phyloP scores from a whole-genome alignment of 371 early-diverging fungal genomes.

The Mortierella sp. region DNA sequence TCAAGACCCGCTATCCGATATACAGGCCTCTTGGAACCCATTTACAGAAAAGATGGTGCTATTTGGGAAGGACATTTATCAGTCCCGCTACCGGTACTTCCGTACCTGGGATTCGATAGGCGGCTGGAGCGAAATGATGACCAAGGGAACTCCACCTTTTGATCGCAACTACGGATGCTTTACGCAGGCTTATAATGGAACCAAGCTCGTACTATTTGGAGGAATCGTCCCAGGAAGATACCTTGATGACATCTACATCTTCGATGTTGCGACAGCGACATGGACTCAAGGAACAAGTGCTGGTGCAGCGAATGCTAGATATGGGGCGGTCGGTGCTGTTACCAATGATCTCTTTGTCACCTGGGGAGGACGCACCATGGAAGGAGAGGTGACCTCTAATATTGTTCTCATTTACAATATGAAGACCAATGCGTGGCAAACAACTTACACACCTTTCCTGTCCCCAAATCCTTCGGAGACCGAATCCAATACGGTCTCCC shows the following conservation, averaged over 20 bases:
- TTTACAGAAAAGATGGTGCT: background rate
- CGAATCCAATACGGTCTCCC: too few species aligned
- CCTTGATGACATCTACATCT: conserved; percentile 15
- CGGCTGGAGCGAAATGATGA: background rate
- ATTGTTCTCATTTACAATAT: conserved; percentile 11
- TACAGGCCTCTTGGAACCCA: background rate
- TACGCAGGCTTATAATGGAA: conserved; percentile 1
- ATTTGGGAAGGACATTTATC: background rate
- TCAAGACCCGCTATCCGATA: background rate
- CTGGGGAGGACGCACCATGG: conserved; percentile 5
- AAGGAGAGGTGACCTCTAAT: background rate
- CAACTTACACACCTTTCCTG: too few species aligned
- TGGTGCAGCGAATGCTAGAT: background rate
- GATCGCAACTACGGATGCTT: conserved; percentile 8
- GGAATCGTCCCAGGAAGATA: background rate
- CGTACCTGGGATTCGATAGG: too few species aligned
- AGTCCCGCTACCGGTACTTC: background rate
- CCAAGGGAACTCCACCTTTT: background rate
- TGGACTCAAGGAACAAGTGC: conserved; percentile 11
- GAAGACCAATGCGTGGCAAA: conserved; percentile 8
- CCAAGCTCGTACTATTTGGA: conserved; percentile 16
- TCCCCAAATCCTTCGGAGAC: too few species aligned
- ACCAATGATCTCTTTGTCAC: conserved; percentile 11
- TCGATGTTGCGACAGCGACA: conserved; percentile 6
- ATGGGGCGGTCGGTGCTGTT: conserved; percentile 4